A percentile compares a stretch with the other conserved stretches of the same genome.
Conservation (phyloP, 306 rosid genomes). For the Cicer bijugum region DNA sequence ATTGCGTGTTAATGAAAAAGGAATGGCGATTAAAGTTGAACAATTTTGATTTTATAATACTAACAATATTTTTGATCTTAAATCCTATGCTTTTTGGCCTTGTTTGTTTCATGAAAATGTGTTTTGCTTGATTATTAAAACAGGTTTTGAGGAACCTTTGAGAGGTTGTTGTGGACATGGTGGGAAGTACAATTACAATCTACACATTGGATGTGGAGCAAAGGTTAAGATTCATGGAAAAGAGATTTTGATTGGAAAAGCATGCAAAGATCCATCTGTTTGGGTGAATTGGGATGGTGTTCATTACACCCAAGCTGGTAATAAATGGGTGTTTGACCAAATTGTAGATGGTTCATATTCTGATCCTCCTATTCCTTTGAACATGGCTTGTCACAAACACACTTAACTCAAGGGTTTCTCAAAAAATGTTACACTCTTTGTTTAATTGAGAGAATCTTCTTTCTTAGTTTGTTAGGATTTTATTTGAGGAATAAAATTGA, state of each 20-base stretch:
- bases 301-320: slow-evolving; percentile 79
- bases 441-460: not conserved
- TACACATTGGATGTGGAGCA: slow-evolving; percentile 63
- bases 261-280: slow-evolving; percentile 71
- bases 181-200: slow-evolving; percentile 71
- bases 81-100: not conserved
- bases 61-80: no score
- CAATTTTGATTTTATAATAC: not conserved
- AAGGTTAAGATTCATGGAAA: slow-evolving; percentile 55
- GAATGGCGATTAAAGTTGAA: not conserved
- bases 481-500: slow-evolving; percentile 17
- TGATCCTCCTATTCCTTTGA: slow-evolving; percentile 74
- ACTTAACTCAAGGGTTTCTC: slow-evolving; percentile 3
- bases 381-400: slow-evolving; percentile 59
- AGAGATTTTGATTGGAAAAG: slow-evolving; percentile 56
- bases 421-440: not conserved
- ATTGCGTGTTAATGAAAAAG: no score
- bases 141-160: slow-evolving; percentile 70
- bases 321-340: slow-evolving; percentile 65
- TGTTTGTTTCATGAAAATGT: slow-evolving; percentile 21
- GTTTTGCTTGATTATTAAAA: slow-evolving; percentile 32
- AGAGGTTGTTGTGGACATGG: slow-evolving; percentile 91
- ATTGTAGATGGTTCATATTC: slow-evolving; percentile 69
- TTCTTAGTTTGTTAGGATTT: not conserved
- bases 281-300: slow-evolving; percentile 77